Base-by-base conservation (phyloP, 1,284 basidiomycete species). In the Pholiota adiposa region DNA sequence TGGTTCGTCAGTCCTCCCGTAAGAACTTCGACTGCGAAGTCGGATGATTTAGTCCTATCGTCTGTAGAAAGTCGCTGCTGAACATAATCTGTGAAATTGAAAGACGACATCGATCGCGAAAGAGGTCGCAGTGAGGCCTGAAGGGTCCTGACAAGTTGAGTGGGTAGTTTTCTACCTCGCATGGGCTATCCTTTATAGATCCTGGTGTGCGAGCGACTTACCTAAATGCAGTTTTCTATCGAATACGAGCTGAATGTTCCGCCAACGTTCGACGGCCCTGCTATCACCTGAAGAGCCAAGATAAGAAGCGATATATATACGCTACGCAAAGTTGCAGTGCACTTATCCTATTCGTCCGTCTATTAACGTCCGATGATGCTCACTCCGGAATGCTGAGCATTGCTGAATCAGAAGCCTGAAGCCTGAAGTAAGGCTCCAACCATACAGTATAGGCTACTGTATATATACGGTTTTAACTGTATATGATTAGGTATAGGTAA, bases 1-100 rank as follows among this genome's bases (percentile, higher is more conserved):
- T 61, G 56, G 38, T 61, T 61, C 41, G 56, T 58, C 29, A 58
- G 31, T 41, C 60, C 60, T 14, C 56, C 56, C 8, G 60, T 48
- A 23, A 61, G 60, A 7, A 44, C 25, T 4, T 54, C 51, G 21
- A 61, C 56, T 21, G 18, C 38, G 16, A 61, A 51, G 4, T 18
- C 34, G 14, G 27, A 19, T 1, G 44, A 46, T 18, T 11, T 27
- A n/a, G 16, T 34, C 18, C 38, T n/a, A 23, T 27, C 25, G 11
- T 4, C 4, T 31, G 38, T 33, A 14, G 12, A 9, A 29, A 58
- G 41, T n/a, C 7, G 34, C 8, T 27, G 33, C 11, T 54, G 34
- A 2, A 58, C 19, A 19, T 61, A 58, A 25, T 23, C 57, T 31
- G 48, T 65, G 23, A 62, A 62, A 25, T 62, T 41, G 50, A 59